These are phyloP conservation scores for Ceratocystis smalleyi DNA, from an alignment of 2,329 filamentous ascomycete species.

Conservation along the genomic window DNA sequence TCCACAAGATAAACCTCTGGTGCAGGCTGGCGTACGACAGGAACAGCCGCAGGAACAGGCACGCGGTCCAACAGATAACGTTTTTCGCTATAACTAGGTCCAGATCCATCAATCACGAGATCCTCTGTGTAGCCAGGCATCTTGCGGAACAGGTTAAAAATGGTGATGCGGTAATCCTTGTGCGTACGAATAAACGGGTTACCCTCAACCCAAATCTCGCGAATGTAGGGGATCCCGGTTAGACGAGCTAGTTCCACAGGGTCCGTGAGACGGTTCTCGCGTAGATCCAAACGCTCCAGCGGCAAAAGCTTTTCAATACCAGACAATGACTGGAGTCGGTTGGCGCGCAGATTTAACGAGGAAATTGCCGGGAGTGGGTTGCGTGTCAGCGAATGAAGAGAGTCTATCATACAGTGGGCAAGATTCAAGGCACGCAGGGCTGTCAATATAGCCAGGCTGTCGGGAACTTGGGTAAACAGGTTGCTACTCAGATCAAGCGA, in stretches of 20 bases:
- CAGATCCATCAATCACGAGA: constrained; percentile 70
- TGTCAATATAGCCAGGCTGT: constrained; percentile 71
- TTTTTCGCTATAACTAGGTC: constrained; percentile 71
- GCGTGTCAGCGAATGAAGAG: constrained; percentile 69
- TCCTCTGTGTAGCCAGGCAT: constrained; percentile 85
- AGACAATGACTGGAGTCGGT: constrained; percentile 71
- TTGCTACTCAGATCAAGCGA: constrained; percentile 89
- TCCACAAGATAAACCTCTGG: constrained; percentile 48
- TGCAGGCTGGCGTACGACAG: constrained; percentile 55
- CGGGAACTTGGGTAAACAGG: constrained; percentile 84
- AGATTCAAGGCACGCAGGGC: constrained; percentile 84
- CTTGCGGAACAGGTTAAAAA: constrained; percentile 90
- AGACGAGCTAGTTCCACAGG: constrained; percentile 79
- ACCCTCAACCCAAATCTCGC: constrained; percentile 80
- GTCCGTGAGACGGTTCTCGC: constrained; percentile 83
- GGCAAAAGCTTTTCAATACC: constrained; percentile 81
- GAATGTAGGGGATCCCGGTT: constrained; percentile 78
- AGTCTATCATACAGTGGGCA: constrained; percentile 95
- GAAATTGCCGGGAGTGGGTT: constrained; percentile 87
- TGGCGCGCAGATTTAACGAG: constrained; percentile 77
- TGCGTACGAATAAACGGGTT: constrained; percentile 88
- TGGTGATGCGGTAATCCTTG: constrained; percentile 67
- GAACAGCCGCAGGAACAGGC: constrained; percentile 58
- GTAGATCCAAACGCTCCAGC: constrained; percentile 74
- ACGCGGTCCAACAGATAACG: constrained; percentile 70